A percentile compares a stretch with the other conserved stretches of the same genome.
Evolutionary conservation across 208 protist species (phyloP).

Genomic region (Blechomonas ayalai): DNA sequence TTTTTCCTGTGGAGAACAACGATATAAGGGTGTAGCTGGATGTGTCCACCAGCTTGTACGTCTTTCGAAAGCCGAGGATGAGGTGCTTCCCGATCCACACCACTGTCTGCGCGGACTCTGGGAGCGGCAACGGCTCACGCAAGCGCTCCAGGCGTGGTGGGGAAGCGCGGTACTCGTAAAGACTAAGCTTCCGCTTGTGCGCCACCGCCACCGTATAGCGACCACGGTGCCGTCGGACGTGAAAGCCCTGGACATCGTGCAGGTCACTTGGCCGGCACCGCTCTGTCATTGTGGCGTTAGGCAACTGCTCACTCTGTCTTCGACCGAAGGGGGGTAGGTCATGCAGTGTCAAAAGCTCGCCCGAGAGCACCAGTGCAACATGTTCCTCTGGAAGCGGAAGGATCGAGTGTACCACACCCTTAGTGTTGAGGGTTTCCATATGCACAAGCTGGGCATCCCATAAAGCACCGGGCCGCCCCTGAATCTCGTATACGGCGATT

Average conservation of each 20-base stretch:
- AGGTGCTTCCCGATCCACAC: constrained; percentile 49
- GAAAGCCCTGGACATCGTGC: constrained; percentile 32
- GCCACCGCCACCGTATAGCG: constrained; percentile 41
- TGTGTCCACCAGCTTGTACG: constrained; percentile 26
- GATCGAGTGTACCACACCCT: too few relatives aligned
- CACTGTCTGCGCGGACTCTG: constrained; percentile 35
- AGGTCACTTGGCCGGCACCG: constrained; percentile 3
- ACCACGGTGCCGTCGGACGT: constrained; percentile 38
- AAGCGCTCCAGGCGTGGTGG: constrained; percentile 9
- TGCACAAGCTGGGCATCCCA: constrained; percentile 13
- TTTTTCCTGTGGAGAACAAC: constrained; percentile 1
- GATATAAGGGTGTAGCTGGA: constrained; percentile 2
- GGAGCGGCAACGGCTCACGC: constrained; percentile 24
- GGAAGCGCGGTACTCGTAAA: constrained; percentile 37
- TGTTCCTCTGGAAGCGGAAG: constrained; percentile 1
- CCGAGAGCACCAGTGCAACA: background rate
- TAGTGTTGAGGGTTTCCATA: constrained; percentile 15
- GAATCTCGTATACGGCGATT: constrained; percentile 30
- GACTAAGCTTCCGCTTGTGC: constrained; percentile 31
- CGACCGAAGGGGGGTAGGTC: background rate
- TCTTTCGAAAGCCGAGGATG: constrained; percentile 40
- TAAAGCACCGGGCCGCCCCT: background rate
- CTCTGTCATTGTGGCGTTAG: constrained; percentile 5
- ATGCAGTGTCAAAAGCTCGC: background rate
- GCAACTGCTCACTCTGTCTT: constrained; percentile 2